These are phyloP conservation scores for Verticillium longisporum DNA, from an alignment of 2,329 filamentous ascomycete genomes.

Conservation along the genomic window DNA sequence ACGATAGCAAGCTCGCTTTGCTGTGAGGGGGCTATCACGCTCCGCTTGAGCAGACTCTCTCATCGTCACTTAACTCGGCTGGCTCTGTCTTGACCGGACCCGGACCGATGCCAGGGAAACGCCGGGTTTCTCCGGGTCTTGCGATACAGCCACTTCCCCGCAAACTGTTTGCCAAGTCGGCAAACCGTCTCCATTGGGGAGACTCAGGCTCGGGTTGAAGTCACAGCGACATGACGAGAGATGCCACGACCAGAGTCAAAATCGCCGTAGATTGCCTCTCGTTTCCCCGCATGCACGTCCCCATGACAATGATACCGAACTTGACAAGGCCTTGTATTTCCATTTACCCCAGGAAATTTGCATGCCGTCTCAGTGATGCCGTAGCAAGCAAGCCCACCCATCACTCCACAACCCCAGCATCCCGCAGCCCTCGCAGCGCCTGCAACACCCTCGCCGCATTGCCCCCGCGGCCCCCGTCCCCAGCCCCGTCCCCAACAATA, in stretches of 20 bases:
- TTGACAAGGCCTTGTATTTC: too few species aligned
- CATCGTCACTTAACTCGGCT: neutral
- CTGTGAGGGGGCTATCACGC: too few species aligned
- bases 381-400: neutral
- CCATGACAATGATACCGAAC: neutral
- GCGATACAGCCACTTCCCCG: neutral
- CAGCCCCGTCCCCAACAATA: neutral
- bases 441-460: neutral
- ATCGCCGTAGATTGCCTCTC: neutral
- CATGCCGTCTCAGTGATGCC: too few species aligned
- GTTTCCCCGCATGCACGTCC: neutral
- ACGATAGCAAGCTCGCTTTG: too few species aligned
- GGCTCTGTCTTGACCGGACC: neutral
- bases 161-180: neutral
- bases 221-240: neutral
- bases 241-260: neutral
- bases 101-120: neutral
- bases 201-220: neutral
- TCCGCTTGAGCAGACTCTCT: neutral
- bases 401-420: neutral
- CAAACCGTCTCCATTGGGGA: neutral
- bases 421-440: neutral
- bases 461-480: neutral
- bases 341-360: too few species aligned
- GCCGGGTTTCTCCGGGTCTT: neutral